These are phyloP conservation scores for Ormosia emarginata DNA, from an alignment of 306 rosid species.

Conservation along the genomic window DNA sequence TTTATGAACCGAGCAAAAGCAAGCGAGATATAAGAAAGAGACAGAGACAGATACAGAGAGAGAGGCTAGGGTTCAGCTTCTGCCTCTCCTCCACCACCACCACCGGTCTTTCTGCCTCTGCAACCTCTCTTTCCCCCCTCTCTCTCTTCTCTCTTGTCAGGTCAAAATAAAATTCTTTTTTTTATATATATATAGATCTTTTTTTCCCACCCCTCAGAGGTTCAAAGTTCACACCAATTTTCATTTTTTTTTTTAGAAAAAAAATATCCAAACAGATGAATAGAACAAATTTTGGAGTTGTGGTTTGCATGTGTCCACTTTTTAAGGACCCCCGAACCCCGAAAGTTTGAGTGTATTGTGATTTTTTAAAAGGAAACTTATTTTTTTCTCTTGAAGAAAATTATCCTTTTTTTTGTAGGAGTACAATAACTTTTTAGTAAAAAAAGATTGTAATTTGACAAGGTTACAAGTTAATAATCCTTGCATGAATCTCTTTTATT, in stretches of 20 bases:
- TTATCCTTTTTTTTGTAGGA: not conserved
- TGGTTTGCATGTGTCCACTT: conserved; percentile 21
- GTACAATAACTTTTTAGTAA: not conserved
- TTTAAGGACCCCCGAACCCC: not conserved
- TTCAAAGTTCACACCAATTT: not conserved
- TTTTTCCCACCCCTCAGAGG: not conserved
- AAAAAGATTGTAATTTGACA: too few relatives aligned
- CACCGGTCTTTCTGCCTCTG: not conserved
- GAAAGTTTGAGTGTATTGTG: not conserved
- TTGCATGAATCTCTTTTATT: too few relatives aligned
- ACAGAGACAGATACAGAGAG: not conserved
- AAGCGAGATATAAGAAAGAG: not conserved
- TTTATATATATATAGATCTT: not conserved
- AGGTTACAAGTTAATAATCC: too few relatives aligned
- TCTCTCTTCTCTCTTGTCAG: not conserved
- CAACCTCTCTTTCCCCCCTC: not conserved
- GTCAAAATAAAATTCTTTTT: not conserved
- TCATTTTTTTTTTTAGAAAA: not conserved
- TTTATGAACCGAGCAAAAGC: not conserved
- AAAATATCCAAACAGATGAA: not conserved
- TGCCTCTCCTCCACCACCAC: not conserved
- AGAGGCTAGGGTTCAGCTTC: not conserved
- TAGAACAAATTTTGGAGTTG: not conserved
- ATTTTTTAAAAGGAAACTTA: not conserved
- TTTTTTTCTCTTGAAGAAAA: not conserved